Conservation (phyloP, 257 asterid genomes). For the Buddleja alternifolia region DNA sequence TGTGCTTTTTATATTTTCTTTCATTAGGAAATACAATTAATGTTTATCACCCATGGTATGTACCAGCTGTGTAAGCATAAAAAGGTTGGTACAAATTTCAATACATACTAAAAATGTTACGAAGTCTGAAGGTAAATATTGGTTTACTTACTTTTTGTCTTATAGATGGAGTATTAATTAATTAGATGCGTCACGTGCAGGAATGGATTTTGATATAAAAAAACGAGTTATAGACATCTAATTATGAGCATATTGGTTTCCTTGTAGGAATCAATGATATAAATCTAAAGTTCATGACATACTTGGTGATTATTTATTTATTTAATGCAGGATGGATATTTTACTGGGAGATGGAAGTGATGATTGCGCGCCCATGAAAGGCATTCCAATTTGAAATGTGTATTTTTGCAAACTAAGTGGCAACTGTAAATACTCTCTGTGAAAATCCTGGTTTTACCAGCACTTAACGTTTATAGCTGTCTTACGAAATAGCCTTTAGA, state of each 20-base stretch:
- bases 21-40: background rate
- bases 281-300: background rate
- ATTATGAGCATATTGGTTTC: background rate
- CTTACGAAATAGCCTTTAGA: background rate
- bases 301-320: background rate
- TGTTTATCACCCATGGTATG: slow-evolving; percentile 1
- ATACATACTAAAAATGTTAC: background rate
- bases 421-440: slow-evolving; percentile 4
- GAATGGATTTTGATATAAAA: background rate
- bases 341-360: background rate
- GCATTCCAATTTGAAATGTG: background rate
- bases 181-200: background rate
- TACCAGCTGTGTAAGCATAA: background rate
- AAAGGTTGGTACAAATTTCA: background rate
- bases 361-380: background rate
- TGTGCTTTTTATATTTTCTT: slow-evolving; percentile 1
- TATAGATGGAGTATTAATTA: background rate
- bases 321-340: background rate
- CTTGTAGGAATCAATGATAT: background rate
- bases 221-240: background rate
- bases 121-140: background rate
- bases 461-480: background rate
- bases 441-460: slow-evolving; percentile 8
- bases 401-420: slow-evolving; percentile 4
- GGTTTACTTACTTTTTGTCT: background rate